Percentiles rank a stretch among this genome's conserved stretches.
These are phyloP conservation scores for Stagonosporopsis tanaceti DNA, from an alignment of 2,329 filamentous ascomycete genomes.

Conservation along the genomic window DNA sequence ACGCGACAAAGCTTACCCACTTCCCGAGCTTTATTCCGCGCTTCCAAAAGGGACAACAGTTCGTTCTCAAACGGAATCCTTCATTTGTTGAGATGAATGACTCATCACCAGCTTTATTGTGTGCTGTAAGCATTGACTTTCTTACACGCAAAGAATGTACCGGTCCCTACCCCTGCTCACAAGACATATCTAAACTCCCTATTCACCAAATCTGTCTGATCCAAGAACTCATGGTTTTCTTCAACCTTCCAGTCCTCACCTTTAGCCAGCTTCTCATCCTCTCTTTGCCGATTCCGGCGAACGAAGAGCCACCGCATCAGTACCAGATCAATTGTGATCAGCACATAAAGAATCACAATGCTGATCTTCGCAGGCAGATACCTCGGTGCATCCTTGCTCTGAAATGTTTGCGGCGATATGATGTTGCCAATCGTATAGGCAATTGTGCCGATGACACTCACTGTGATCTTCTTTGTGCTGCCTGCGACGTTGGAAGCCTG, in stretches of 20 bases:
- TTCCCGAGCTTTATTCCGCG: slow-evolving; percentile 7
- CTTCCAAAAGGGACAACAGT: neutral
- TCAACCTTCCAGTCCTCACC: slow-evolving; percentile 22
- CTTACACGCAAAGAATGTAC: neutral
- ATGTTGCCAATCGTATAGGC: slow-evolving; percentile 54
- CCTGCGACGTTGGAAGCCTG: slow-evolving; percentile 45
- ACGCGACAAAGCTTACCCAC: slow-evolving; percentile 5
- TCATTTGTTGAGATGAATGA: neutral
- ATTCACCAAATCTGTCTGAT: slow-evolving; percentile 30
- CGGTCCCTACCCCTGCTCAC: neutral
- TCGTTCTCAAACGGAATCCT: neutral
- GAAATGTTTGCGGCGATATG: slow-evolving; percentile 55
- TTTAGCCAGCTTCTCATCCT: slow-evolving; percentile 17
- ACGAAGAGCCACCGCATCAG: slow-evolving; percentile 30
- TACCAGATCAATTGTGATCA: slow-evolving; percentile 42
- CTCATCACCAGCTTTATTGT: neutral
- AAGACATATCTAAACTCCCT: slow-evolving; percentile 31
- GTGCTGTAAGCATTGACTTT: neutral
- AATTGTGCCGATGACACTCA: slow-evolving; percentile 45
- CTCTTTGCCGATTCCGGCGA: slow-evolving; percentile 24
- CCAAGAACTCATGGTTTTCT: slow-evolving; percentile 31
- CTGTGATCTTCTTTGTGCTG: slow-evolving; percentile 47
- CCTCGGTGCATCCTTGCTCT: slow-evolving; percentile 36
- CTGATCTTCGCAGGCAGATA: slow-evolving; percentile 51
- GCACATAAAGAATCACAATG: slow-evolving; percentile 49